Conservation (phyloP, 2,329 filamentous ascomycete species). For the Trichoderma sp. region DNA sequence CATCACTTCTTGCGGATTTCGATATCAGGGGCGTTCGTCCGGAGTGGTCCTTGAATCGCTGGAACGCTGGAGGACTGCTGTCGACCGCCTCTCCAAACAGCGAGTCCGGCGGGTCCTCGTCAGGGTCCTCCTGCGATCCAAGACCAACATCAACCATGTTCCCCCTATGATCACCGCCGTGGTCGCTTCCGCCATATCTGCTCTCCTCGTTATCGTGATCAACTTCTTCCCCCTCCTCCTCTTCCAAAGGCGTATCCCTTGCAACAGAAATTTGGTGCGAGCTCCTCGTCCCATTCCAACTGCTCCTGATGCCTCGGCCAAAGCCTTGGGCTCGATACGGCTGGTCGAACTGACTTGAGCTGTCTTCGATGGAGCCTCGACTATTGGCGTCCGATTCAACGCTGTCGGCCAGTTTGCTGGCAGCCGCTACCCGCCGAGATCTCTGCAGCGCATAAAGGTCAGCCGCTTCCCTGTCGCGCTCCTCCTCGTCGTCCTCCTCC, state of each 20-base stretch:
- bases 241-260: conserved; percentile 46
- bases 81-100: conserved; percentile 60
- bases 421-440: conserved; percentile 85
- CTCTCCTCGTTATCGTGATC: conserved; percentile 42
- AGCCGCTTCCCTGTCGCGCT: conserved; percentile 88
- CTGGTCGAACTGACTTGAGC: conserved; percentile 35
- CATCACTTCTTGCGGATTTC: conserved; percentile 50
- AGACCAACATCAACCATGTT: conserved; percentile 89
- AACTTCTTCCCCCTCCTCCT: conserved; percentile 52
- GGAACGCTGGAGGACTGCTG: conserved; percentile 63
- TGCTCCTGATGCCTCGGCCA: conserved; percentile 63
- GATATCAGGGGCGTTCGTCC: conserved; percentile 47
- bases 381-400: conserved; percentile 70
- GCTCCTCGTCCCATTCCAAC: conserved; percentile 63
- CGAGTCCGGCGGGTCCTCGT: conserved; percentile 62
- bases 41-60: conserved; percentile 55
- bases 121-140: conserved; percentile 65
- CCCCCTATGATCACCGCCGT: conserved; percentile 50
- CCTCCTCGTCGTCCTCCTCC: conserved; percentile 91
- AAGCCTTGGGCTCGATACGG: conserved; percentile 53
- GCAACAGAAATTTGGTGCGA: conserved; percentile 36
- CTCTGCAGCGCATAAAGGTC: conserved; percentile 90
- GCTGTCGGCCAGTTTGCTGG: conserved; percentile 81
- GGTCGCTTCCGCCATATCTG: conserved; percentile 39
- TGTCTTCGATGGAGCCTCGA: conserved; percentile 43